Percentiles rank a stretch among this genome's conserved stretches.
These are phyloP conservation scores for Thielaviopsis euricoi DNA, from an alignment of 2,329 filamentous ascomycete genomes.

Conservation along the genomic window DNA sequence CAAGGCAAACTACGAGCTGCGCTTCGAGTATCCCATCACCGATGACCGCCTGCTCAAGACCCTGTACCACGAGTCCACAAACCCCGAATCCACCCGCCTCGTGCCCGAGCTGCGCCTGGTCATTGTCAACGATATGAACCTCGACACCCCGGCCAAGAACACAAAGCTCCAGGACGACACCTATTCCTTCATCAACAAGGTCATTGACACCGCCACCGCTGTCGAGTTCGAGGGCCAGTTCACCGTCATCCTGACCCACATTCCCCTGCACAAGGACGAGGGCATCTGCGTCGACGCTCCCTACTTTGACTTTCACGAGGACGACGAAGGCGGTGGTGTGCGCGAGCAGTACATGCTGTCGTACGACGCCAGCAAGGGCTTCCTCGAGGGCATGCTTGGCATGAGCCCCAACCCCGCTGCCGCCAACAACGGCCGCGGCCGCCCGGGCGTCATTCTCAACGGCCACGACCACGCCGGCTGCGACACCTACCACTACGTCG, in stretches of 20 bases:
- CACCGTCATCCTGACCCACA: conserved; percentile 78
- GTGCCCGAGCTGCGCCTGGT: conserved; percentile 62
- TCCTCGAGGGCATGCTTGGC: conserved; percentile 75
- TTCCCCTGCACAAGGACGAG: conserved; percentile 69
- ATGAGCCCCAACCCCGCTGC: conserved; percentile 47
- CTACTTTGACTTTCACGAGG: conserved; percentile 60
- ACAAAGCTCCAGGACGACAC: conserved; percentile 54
- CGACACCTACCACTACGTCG: conserved; percentile 70
- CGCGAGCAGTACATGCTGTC: conserved; percentile 87
- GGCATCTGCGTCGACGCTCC: conserved; percentile 76
- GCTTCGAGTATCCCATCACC: conserved; percentile 43
- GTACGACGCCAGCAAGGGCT: conserved; percentile 49
- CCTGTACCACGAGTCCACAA: conserved; percentile 24
- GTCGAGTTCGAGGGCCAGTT: conserved; percentile 49
- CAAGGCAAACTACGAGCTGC: conserved; percentile 76
- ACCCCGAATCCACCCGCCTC: conserved; percentile 30
- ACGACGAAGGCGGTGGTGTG: conserved; percentile 51
- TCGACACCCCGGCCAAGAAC: conserved; percentile 65
- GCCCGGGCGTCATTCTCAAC: conserved; percentile 67
- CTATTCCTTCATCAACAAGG: conserved; percentile 57
- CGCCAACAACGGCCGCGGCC: conserved; percentile 44
- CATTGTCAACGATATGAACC: conserved; percentile 81
- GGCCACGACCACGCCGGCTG: conserved; percentile 95
- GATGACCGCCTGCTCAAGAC: conserved; percentile 24
- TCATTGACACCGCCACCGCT: conserved; percentile 45